phyloP scores from a whole-genome alignment of 139 green algal species.

The Closterium sp. region DNA sequence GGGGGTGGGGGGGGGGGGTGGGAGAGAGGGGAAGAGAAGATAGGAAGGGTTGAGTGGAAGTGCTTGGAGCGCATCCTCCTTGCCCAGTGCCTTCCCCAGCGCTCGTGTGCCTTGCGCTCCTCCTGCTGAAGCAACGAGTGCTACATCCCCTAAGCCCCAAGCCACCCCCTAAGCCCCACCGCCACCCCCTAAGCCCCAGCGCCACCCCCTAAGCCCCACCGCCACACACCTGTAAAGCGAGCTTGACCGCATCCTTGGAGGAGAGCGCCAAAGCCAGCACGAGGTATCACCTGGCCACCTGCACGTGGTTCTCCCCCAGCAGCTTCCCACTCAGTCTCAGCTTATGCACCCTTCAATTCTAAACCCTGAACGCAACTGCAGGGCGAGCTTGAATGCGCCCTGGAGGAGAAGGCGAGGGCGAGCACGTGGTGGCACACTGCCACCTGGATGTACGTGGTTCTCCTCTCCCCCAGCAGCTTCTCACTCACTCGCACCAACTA shows the following conservation, averaged over 20 bases:
- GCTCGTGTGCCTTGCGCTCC: slow-evolving; percentile 39
- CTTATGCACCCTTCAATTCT: too few species aligned
- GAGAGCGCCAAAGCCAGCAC: slow-evolving; percentile 53
- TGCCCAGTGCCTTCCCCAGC: slow-evolving; percentile 45
- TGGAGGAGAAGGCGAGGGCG: too few species aligned
- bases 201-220: background rate
- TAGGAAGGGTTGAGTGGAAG: background rate
- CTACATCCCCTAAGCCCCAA: too few species aligned
- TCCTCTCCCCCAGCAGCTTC: background rate
- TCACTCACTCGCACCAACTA: background rate
- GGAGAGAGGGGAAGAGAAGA: background rate
- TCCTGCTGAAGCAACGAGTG: too few species aligned
- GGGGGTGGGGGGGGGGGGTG: background rate
- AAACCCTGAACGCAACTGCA: too few species aligned
- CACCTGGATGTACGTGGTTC: background rate
- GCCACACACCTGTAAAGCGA: slow-evolving; percentile 42
- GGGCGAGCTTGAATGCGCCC: too few species aligned
- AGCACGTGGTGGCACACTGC: background rate
- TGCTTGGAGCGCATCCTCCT: slow-evolving; percentile 52
- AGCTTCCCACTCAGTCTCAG: slow-evolving; percentile 46
- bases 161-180: too few species aligned
- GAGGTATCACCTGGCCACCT: slow-evolving; percentile 55
- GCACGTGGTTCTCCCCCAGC: slow-evolving; percentile 46
- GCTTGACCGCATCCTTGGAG: slow-evolving; percentile 50
- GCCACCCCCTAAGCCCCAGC: background rate